phyloP scores from a whole-genome alignment of 306 rosid species.

The Astragalus glycyphyllos region DNA sequence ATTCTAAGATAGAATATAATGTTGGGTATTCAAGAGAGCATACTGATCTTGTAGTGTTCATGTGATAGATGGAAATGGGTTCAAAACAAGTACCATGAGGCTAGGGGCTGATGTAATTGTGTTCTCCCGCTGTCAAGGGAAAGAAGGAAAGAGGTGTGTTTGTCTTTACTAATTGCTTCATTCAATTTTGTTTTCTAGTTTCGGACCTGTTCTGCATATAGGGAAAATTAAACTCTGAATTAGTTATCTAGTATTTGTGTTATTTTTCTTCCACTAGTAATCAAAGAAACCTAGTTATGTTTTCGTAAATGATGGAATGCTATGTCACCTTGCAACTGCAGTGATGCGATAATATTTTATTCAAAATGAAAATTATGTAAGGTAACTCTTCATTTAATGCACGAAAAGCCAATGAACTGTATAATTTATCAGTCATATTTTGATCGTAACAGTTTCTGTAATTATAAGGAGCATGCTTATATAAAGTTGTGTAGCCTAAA shows the following conservation, averaged over 20 bases:
- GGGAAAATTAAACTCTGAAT: slow-evolving; percentile 7
- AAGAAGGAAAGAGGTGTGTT: slow-evolving; percentile 71
- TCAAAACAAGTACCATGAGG: slow-evolving; percentile 97
- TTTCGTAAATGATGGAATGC: not conserved
- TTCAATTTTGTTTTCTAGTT: slow-evolving; percentile 30
- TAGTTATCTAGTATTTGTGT: not conserved
- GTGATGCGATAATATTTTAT: too few species aligned
- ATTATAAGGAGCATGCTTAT: not conserved
- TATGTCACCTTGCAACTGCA: too few species aligned
- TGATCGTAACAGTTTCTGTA: slow-evolving; percentile 20
- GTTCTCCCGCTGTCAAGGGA: slow-evolving; percentile 80
- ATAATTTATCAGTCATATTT: not conserved
- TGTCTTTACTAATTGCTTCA: slow-evolving; percentile 35
- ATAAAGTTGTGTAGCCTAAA: not conserved
- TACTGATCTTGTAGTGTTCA: slow-evolving; percentile 46
- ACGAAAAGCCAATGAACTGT: not conserved
- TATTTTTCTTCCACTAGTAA: slow-evolving; percentile 10
- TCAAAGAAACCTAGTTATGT: not conserved
- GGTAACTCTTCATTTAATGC: not conserved
- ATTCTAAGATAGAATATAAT: slow-evolving; percentile 6
- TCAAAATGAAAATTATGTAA: not conserved
- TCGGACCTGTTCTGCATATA: slow-evolving; percentile 30
- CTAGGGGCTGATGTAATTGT: slow-evolving; percentile 98
- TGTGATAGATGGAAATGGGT: slow-evolving; percentile 94
- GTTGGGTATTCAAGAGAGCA: slow-evolving; percentile 11